Conservation (phyloP, 1,139 yeast species). For the Debaryomyces nepalensis region DNA sequence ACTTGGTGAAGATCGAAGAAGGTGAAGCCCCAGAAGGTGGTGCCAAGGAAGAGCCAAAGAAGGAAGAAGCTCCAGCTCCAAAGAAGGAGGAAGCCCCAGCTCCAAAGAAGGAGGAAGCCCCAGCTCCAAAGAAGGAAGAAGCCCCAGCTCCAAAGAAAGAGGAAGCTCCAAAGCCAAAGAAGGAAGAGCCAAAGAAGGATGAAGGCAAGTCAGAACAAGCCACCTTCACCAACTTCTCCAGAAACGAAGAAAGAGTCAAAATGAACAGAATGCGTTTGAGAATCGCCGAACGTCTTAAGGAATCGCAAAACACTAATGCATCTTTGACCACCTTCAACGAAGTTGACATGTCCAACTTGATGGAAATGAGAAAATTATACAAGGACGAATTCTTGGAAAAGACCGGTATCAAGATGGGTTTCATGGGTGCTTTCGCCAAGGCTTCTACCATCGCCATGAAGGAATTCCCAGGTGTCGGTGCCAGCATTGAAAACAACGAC, state of each 20-base stretch:
- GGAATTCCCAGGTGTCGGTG: slow-evolving; percentile 94
- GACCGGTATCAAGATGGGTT: slow-evolving; percentile 94
- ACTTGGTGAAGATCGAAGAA: slow-evolving; percentile 84
- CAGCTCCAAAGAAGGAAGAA: slow-evolving; percentile 31
- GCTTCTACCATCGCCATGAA: slow-evolving; percentile 93
- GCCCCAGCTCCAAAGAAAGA: slow-evolving; percentile 29
- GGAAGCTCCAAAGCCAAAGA: slow-evolving; percentile 23
- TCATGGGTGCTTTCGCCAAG: slow-evolving; percentile 98
- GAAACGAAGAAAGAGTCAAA: slow-evolving; percentile 91
- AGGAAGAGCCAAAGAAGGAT: slow-evolving; percentile 26
- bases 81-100: slow-evolving; percentile 26
- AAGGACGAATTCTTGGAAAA: slow-evolving; percentile 95
- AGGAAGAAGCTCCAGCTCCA: slow-evolving; percentile 27
- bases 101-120: slow-evolving; percentile 31
- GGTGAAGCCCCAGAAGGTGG: slow-evolving; percentile 83
- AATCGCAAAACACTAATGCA: slow-evolving; percentile 98
- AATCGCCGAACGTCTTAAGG: slow-evolving; percentile 99
- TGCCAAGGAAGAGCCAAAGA: slow-evolving; percentile 38
- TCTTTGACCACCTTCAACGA: slow-evolving; percentile 97
- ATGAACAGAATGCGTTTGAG: slow-evolving; percentile 99
- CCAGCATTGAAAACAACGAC: slow-evolving; percentile 90
- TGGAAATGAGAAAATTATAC: slow-evolving; percentile 95
- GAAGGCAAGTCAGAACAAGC: slow-evolving; percentile 38
- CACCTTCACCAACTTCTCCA: slow-evolving; percentile 67
- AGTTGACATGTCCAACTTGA: slow-evolving; percentile 91